A percentile compares a stretch with the other conserved stretches of the same genome.
Conservation (phyloP, 352 stramenopile species). For the Globisporangium acanthophoron region DNA sequence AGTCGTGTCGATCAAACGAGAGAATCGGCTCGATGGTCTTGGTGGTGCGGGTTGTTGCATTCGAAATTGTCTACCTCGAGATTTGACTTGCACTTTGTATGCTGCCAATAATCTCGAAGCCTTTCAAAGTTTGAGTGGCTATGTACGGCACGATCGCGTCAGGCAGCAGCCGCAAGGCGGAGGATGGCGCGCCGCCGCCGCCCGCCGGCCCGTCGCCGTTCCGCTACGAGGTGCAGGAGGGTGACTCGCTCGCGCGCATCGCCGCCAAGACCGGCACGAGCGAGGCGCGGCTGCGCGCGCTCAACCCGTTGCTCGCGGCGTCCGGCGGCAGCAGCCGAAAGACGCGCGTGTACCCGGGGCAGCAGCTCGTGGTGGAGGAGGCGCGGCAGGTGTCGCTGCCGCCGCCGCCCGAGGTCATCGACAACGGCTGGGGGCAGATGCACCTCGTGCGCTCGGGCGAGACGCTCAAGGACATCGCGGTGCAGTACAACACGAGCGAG, state of each 20-base stretch:
- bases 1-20: too few relatives aligned
- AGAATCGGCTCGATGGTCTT: too few relatives aligned
- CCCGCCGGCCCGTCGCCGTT: constrained; percentile 44
- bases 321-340: constrained; percentile 38
- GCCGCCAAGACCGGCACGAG: constrained; percentile 61
- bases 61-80: too few relatives aligned
- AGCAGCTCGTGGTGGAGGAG: constrained; percentile 75
- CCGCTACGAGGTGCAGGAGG: constrained; percentile 61
- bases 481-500: constrained; percentile 78
- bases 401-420: constrained; percentile 69
- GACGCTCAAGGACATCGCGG: constrained; percentile 58
- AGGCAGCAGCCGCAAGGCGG: constrained; percentile 14
- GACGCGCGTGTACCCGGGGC: constrained; percentile 45
- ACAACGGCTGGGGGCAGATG: constrained; percentile 83
- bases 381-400: constrained; percentile 60
- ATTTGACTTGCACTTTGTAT: background rate
- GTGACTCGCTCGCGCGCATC: constrained; percentile 59
- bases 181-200: constrained; percentile 15
- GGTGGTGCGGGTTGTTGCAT: too few relatives aligned
- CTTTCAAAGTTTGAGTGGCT: background rate
- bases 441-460: constrained; percentile 70
- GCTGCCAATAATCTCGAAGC: background rate
- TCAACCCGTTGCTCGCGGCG: constrained; percentile 58
- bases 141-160: constrained; percentile 55
- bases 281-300: constrained; percentile 41